Base-by-base conservation (phyloP, 768 basidiomycete species). In the Tremella mesenterica region DNA sequence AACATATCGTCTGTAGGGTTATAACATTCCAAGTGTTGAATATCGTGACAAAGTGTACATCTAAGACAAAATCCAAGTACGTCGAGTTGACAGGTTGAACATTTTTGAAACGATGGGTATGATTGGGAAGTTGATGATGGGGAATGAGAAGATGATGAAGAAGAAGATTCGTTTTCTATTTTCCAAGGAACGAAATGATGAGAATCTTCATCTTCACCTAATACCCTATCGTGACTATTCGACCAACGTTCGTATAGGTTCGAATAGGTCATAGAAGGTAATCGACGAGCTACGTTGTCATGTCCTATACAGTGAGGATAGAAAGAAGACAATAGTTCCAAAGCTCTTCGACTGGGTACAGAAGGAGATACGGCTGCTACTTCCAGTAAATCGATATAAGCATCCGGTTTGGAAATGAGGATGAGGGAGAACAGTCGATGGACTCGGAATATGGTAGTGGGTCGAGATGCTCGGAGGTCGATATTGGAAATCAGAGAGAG, bases 1-100 rank as follows among this genome's bases (percentile, higher is more conserved):
- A 79, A 76, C 58, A 79, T 83, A 23, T 85, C 85, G 45, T 80
- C 79, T 5, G 81, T 80, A 54, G 82, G 77, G 59, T 85, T 82
- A 61, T 86, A 88, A 74, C 88, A 91, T 58, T 83, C 81, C 53
- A 86, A 81, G 70, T 91, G 88, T 6, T 86, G 80, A 1, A 77
- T 73, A 54, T 81, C 84, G 67, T 79, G 76, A 71, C 87, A 88
- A 45, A 83, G 78, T 0, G 83, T 78, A 63, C 87, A 89, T 10
- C 83, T 70, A 5, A 91, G 74, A 4, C 82, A 84, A 63, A 85
- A 86, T n/a, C 83, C 86, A 36, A 70, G 66, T 39, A 88, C 79
- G 6, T 63, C 12, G 71, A 58, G 23, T 74, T 76, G 13, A 73
- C 68, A 89, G 14, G 77, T 77, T 12, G 77, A 75, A 64, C 87